Conservation (phyloP, 495 filamentous ascomycete genomes). For the Corynascus novoguineensis region DNA sequence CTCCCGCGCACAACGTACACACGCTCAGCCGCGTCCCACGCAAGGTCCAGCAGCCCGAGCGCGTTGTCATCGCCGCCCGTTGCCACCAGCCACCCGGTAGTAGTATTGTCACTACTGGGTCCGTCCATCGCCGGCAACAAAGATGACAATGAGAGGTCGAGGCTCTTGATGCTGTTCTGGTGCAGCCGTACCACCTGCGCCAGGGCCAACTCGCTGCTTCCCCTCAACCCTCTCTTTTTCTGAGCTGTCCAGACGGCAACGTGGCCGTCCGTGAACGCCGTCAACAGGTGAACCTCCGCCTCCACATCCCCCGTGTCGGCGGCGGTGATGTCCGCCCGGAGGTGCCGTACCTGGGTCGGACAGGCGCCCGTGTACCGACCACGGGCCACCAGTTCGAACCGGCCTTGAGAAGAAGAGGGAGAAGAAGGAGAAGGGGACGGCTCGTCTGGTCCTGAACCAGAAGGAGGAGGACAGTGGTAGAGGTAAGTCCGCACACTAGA, state of each 20-base stretch:
- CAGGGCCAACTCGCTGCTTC: constrained; percentile 9
- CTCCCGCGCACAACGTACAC: constrained; percentile 32
- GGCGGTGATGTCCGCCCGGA: constrained; percentile 30
- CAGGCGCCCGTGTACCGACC: constrained; percentile 74
- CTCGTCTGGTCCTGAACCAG: too few species aligned
- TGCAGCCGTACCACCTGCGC: constrained; percentile 49
- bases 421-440: too few species aligned
- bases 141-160: constrained; percentile 38
- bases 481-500: constrained; percentile 64
- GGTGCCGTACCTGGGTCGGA: constrained; percentile 60
- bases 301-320: too few species aligned
- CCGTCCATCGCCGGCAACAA: constrained; percentile 7
- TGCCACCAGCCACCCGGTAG: constrained; percentile 50
- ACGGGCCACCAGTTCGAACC: constrained; percentile 51
- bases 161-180: constrained; percentile 67
- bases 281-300: constrained; percentile 47
- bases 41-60: constrained; percentile 52
- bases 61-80: constrained; percentile 84
- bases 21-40: constrained; percentile 2
- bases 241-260: constrained; percentile 34
- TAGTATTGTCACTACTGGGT: too few species aligned
- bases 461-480: constrained; percentile 35
- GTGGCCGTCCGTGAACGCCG: constrained; percentile 44
- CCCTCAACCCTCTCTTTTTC: neutral
- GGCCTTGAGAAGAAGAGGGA: too few species aligned